Percentiles rank a stretch among this genome's conserved stretches.
phyloP scores from a whole-genome alignment of 225 moss, liverwort and hornwort species.

The Bryoerythrophyllum caledonicum region DNA sequence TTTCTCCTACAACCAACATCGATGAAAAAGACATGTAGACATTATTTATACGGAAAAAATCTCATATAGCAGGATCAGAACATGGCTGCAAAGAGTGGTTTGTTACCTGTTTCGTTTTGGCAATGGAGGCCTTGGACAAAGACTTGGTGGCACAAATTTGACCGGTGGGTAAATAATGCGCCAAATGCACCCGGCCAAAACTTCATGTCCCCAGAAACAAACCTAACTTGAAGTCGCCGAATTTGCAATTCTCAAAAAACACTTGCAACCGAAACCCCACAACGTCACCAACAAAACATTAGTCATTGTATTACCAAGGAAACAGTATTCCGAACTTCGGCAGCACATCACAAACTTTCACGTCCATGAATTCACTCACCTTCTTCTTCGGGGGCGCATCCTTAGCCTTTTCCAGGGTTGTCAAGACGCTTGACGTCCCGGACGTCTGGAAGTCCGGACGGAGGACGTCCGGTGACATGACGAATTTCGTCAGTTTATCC shows the following conservation, averaged over 20 bases:
- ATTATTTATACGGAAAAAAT: neutral
- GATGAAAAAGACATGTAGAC: neutral
- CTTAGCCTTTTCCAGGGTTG: neutral
- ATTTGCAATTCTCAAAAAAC: slow-evolving; percentile 80
- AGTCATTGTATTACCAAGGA: too few species aligned
- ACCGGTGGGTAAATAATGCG: slow-evolving; percentile 62
- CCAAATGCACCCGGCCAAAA: slow-evolving; percentile 87
- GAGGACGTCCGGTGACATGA: too few species aligned
- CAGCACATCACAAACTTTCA: too few species aligned
- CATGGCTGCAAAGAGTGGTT: too few species aligned
- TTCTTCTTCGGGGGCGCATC: slow-evolving; percentile 21
- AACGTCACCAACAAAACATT: neutral
- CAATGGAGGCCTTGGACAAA: slow-evolving; percentile 83
- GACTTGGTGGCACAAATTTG: slow-evolving; percentile 83
- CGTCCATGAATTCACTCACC: slow-evolving; percentile 17
- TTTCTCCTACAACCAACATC: neutral
- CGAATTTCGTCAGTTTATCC: too few species aligned
- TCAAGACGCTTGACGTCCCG: too few species aligned
- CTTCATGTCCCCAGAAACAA: slow-evolving; percentile 89
- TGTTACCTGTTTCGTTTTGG: slow-evolving; percentile 78
- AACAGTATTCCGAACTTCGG: too few species aligned
- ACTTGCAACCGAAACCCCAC: slow-evolving; percentile 37
- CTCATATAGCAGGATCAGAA: neutral
- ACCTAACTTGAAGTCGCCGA: slow-evolving; percentile 78
- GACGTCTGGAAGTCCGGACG: too few species aligned